Percentiles rank a stretch among this genome's conserved stretches.
Evolutionary conservation across 2,329 filamentous ascomycete species (phyloP).

Genomic region (Drechslerella dactyloides): DNA sequence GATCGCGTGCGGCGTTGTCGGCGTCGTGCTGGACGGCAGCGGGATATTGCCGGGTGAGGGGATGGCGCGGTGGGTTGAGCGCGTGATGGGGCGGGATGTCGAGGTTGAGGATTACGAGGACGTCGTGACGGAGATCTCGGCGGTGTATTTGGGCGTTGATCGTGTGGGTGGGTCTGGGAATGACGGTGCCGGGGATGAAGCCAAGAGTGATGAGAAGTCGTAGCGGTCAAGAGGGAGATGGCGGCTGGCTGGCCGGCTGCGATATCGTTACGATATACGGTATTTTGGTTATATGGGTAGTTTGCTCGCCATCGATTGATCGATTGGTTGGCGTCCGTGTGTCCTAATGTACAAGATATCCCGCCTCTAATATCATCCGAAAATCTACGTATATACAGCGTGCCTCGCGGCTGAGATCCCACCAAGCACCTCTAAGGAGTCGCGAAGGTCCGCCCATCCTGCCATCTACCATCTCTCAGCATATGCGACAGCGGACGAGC

Average conservation of each 20-base stretch:
- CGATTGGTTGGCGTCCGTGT: slow-evolving; percentile 1
- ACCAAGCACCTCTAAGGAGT: no score
- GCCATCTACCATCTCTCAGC: no score
- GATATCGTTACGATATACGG: no score
- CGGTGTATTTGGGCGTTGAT: slow-evolving; percentile 24
- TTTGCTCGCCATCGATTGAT: background rate
- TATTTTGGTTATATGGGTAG: no score
- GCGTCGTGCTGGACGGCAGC: slow-evolving; percentile 52
- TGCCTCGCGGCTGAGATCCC: no score
- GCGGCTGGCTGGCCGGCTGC: no score
- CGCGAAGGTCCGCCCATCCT: no score
- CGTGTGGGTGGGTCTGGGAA: background rate
- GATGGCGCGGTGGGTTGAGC: slow-evolving; percentile 50
- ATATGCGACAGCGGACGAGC: no score
- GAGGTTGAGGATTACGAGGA: slow-evolving; percentile 53
- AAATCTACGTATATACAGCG: slow-evolving; percentile 7
- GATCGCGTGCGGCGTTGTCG: slow-evolving; percentile 55
- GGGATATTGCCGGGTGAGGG: slow-evolving; percentile 43
- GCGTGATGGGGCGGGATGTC: slow-evolving; percentile 51
- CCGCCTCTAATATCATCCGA: background rate
- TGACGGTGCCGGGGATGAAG: no score
- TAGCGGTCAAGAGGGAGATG: no score
- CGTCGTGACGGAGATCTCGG: slow-evolving; percentile 53
- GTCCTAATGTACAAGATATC: slow-evolving; percentile 18
- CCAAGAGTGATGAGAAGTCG: no score